A percentile compares a stretch with the other conserved stretches of the same genome.
Conservation (phyloP, 2,329 filamentous ascomycete genomes). For the Hypomyces perniciosus region DNA sequence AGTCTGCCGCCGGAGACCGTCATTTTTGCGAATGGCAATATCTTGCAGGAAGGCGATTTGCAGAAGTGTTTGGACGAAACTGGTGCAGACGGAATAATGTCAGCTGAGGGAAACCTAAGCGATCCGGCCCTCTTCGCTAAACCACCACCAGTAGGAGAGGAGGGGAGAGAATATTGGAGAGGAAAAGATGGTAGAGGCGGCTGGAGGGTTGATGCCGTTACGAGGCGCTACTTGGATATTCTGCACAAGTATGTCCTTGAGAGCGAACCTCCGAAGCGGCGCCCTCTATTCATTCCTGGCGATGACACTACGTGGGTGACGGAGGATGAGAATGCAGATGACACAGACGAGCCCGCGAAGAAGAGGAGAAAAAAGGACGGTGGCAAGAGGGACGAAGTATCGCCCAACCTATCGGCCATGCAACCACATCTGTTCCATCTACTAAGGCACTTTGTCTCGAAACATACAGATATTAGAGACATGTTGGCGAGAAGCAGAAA, state of each 20-base stretch:
- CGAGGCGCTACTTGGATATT: constrained; percentile 86
- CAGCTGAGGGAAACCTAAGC: constrained; percentile 88
- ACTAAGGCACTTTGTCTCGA: constrained; percentile 71
- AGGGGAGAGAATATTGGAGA: constrained; percentile 80
- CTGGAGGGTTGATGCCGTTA: constrained; percentile 81
- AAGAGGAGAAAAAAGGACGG: constrained; percentile 40
- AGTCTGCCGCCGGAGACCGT: constrained; percentile 82
- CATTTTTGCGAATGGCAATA: constrained; percentile 94
- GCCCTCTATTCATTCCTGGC: constrained; percentile 66
- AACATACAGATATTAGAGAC: constrained; percentile 79
- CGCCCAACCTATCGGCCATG: constrained; percentile 68
- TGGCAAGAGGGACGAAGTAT: constrained; percentile 34
- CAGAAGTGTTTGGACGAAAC: constrained; percentile 72
- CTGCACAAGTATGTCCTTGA: constrained; percentile 72
- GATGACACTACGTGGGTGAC: constrained; percentile 44
- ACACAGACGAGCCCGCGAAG: constrained; percentile 42
- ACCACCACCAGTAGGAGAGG: constrained; percentile 56
- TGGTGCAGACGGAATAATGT: constrained; percentile 90
- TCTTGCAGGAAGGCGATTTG: constrained; percentile 74
- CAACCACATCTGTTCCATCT: constrained; percentile 93
- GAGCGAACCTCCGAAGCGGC: constrained; percentile 56
- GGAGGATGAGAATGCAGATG: constrained; percentile 25
- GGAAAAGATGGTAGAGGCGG: constrained; percentile 73
- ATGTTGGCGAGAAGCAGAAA: constrained; percentile 63
- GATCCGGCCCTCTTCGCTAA: constrained; percentile 81